These are phyloP conservation scores for Anisogramma anomala DNA, from an alignment of 2,329 filamentous ascomycete species.

Conservation along the genomic window DNA sequence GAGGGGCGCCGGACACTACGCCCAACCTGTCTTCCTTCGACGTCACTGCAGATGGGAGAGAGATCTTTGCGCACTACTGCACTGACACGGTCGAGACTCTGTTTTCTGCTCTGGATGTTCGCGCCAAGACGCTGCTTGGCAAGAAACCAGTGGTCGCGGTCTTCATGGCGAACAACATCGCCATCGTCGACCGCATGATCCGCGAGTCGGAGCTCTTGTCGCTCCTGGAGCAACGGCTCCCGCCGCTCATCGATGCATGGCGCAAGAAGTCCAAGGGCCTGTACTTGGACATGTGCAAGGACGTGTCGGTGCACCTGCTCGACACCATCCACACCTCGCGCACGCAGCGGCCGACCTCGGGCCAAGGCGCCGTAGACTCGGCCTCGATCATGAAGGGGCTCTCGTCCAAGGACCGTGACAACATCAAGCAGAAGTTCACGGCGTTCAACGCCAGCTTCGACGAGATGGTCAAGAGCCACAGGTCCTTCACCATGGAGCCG, in stretches of 20 bases:
- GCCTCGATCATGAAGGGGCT: conserved; percentile 73
- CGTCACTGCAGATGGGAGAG: conserved; percentile 74
- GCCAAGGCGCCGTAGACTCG: conserved; percentile 60
- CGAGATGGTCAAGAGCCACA: conserved; percentile 73
- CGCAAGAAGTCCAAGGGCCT: conserved; percentile 72
- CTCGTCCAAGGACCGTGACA: conserved; percentile 83
- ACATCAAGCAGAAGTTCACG: conserved; percentile 91
- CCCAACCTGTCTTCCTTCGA: conserved; percentile 72
- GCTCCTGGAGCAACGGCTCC: conserved; percentile 56
- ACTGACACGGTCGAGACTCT: conserved; percentile 78
- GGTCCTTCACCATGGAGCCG: conserved; percentile 75
- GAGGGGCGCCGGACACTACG: conserved; percentile 49
- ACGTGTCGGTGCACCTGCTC: conserved; percentile 71
- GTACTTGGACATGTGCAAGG: conserved; percentile 81
- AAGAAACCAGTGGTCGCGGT: conserved; percentile 71
- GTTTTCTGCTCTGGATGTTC: conserved; percentile 62
- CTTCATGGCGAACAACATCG: conserved; percentile 80
- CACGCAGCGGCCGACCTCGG: conserved; percentile 55
- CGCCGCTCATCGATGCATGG: conserved; percentile 61
- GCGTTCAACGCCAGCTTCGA: conserved; percentile 87
- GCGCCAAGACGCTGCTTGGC: conserved; percentile 61
- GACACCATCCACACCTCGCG: conserved; percentile 89
- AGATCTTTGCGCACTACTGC: conserved; percentile 83
- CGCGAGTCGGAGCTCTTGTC: conserved; percentile 65
- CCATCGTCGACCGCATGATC: conserved; percentile 75